Evolutionary conservation across 306 rosid genomes (phyloP), one percentile per base, ranked within the genome.

Genomic region (Sophora flavescens): DNA sequence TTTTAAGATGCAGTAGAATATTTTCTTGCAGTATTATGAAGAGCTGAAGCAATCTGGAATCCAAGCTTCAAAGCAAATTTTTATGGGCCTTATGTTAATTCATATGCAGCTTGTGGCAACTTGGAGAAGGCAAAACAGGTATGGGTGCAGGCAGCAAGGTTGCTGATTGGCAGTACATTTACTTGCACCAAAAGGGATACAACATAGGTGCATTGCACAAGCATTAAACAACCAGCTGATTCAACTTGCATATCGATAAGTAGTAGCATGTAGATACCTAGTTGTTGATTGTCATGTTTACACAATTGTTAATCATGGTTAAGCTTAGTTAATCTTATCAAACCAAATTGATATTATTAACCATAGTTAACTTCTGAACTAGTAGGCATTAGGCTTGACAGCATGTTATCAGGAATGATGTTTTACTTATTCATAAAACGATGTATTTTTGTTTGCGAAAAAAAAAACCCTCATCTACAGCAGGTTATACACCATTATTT

Each of bases 41-140:
- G 96, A 92, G 79, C 8, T 92, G 89, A 71, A 74, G 83, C 57
- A 6, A 61, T 76, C 57, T 78, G 72, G 83, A 74, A 6, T 62
- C 80, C 72, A 45, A 53, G 51, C 15, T 6, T 84, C 93, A 5
- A 92, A 84, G 78, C 89, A 87, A 4, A 10, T 87, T 86, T 89
- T 63, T 80, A 83, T 90, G 87, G 88, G 97, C 58, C 96, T 92
- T 57, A n/a, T n/a, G 30, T 95, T 73, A 86, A 86, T 84, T 91
- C 92, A 39, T 95, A 90, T 80, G 91, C 92, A 68, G 74, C 82
- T 68, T 83, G 84, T 74, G 98, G 98, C 71, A 88, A 88, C 63
- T 84, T 85, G 76, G 92, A 92, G 82, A 90, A 88, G 86, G 98
- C 96, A 83, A 92, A 90, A 87, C 89, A 89, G 97, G 97, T 95